Evolutionary conservation across 306 rosid genomes (phyloP).

Genomic region (Quercus suber): DNA sequence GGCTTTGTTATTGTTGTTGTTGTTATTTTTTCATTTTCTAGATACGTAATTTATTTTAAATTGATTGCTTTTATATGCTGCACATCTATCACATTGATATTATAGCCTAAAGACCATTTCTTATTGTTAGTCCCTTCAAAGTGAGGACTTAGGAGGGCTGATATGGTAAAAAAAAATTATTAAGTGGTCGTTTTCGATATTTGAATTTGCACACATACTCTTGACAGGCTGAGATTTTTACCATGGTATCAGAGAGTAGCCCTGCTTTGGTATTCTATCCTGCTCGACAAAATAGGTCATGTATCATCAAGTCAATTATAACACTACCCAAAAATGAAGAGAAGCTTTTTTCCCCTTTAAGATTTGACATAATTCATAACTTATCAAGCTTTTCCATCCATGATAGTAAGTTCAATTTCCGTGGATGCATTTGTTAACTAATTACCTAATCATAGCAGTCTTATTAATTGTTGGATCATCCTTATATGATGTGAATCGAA

Average conservation of each 20-base stretch:
- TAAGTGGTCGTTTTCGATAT: background rate
- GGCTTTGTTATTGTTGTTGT: too few relatives aligned
- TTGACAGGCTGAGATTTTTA: background rate
- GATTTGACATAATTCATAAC: background rate
- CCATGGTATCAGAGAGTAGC: background rate
- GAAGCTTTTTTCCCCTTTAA: background rate
- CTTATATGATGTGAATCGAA: background rate
- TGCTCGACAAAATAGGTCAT: background rate
- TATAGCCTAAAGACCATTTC: background rate
- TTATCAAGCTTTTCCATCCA: background rate
- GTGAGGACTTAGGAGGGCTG: background rate
- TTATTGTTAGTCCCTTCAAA: background rate
- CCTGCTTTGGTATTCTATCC: background rate
- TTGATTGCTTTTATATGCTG: background rate
- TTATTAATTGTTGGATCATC: background rate
- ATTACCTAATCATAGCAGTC: background rate
- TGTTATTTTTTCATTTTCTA: too few relatives aligned
- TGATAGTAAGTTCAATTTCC: background rate
- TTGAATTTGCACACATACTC: background rate
- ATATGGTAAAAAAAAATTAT: background rate
- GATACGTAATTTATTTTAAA: background rate
- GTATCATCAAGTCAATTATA: background rate
- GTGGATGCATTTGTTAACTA: background rate
- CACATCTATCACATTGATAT: background rate
- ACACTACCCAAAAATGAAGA: background rate